Evolutionary conservation across 176 grass and related monocot species (phyloP), one percentile per base, ranked within the genome.

Genomic region (Calamus simplicifolius): DNA sequence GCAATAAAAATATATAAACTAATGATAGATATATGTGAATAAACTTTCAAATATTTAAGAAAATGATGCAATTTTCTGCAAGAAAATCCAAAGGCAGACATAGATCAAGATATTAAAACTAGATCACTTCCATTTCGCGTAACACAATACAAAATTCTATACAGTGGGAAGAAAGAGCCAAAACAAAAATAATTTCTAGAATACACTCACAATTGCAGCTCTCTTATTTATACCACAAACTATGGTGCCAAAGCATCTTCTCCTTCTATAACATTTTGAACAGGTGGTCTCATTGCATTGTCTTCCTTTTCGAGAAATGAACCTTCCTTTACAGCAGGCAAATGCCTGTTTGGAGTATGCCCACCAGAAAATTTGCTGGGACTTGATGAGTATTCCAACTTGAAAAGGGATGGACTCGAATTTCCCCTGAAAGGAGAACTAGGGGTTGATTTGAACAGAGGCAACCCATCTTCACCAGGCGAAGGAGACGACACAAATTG

Each of bases 361-460:
- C 72, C 48, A 26, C 31, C 69, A 19, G 77, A 77, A 59, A 77
- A 77, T 51, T 54, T 81, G 14, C 56, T 29, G 6, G 78, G 83
- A 61, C 69, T 75, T 29, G 73, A 43, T 35, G 61, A 78, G 6
- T 64, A 78, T 66, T 78, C 78, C 43, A 67, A 5, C 16, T 70
- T 81, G 38, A 86, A 78, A 55, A 81, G 74, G 0, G 83, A 86
- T 8, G 64, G 82, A 15, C 69, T 70, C 27, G 66, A 57, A 28
- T 73, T 64, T 4, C 69, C 18, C 51, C 60, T 68, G 61, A 78
- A 86, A 13, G 74, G 83, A 0, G 83, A 86, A 58, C 65, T 17
- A 7, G 83, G 83, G 16, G 28, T 67, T n/a, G 78, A 86, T 61
- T 62, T 78, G 49, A 81, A 71, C 52, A 81, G 74, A 49, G 78